phyloP scores from a whole-genome alignment of 1,284 basidiomycete genomes.

The Fomitopsis palustris region DNA sequence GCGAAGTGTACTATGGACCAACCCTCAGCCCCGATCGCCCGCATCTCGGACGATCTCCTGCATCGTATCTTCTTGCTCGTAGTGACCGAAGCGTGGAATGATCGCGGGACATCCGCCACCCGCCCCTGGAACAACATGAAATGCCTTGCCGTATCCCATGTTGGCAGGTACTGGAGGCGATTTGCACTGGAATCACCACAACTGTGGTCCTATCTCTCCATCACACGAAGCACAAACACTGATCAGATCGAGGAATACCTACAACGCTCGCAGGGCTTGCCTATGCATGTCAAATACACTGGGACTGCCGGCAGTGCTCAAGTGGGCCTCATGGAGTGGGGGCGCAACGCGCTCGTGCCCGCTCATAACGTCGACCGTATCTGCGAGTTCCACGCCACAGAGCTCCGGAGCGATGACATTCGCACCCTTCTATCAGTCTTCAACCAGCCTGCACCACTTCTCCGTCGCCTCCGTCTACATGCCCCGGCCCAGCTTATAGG shows the following conservation, averaged over 20 bases:
- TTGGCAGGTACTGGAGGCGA: constrained; percentile 6
- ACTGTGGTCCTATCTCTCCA: constrained; percentile 4
- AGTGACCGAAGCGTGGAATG: background rate
- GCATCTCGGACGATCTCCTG: constrained; percentile 7
- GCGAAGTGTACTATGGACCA: background rate
- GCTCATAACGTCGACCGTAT: constrained; percentile 1
- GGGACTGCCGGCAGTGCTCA: background rate
- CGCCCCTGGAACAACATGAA: background rate
- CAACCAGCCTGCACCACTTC: background rate
- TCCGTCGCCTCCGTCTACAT: background rate
- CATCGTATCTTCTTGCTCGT: constrained; percentile 2
- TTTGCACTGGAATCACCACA: constrained; percentile 1
- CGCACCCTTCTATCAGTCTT: background rate
- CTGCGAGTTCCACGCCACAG: background rate
- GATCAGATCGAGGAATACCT: background rate
- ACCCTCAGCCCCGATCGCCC: background rate
- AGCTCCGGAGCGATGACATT: background rate
- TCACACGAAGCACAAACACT: background rate
- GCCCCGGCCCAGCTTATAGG: background rate
- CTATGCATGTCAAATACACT: constrained; percentile 1
- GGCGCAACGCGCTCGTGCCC: background rate
- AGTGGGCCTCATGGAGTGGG: background rate
- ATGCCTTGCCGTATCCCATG: constrained; percentile 1
- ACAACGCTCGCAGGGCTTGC: background rate
- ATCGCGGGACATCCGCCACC: background rate